phyloP scores from a whole-genome alignment of 352 stramenopile genomes.

The Globisporangium rhizosaccharum region DNA sequence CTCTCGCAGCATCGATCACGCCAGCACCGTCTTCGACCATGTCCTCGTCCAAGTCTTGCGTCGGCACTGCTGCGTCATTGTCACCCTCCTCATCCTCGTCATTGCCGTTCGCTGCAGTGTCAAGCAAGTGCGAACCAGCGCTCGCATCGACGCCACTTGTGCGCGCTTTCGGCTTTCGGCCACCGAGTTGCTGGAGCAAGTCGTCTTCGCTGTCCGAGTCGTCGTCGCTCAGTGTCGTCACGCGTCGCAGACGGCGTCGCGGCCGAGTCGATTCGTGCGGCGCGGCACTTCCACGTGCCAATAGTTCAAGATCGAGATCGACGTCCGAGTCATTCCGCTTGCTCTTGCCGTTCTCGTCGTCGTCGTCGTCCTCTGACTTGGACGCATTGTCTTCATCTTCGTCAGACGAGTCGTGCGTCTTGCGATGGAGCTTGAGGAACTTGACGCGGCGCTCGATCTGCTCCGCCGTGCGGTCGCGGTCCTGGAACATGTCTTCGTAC shows the following conservation, averaged over 20 bases:
- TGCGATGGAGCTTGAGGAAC: slow-evolving; percentile 71
- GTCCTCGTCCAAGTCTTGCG: neutral
- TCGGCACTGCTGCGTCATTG: neutral
- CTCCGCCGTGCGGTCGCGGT: slow-evolving; percentile 72
- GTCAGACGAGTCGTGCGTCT: slow-evolving; percentile 64
- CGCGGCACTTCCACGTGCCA: slow-evolving; percentile 13
- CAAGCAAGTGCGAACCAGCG: neutral
- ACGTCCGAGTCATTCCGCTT: slow-evolving; percentile 2
- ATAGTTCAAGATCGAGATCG: slow-evolving; percentile 12
- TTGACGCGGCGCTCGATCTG: slow-evolving; percentile 85
- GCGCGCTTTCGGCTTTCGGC: neutral
- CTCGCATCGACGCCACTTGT: neutral
- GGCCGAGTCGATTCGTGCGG: slow-evolving; percentile 25
- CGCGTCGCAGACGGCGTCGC: slow-evolving; percentile 42
- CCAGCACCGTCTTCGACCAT: neutral
- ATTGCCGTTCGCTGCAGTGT: neutral
- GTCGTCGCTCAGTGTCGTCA: slow-evolving; percentile 32
- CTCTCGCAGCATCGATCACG: neutral
- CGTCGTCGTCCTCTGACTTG: neutral
- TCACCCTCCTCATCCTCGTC: neutral
- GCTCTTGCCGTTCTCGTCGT: slow-evolving; percentile 3
- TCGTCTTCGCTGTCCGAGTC: slow-evolving; percentile 40
- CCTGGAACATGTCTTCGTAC: slow-evolving; percentile 89
- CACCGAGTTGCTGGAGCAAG: slow-evolving; percentile 14
- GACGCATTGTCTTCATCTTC: slow-evolving; percentile 25